These are phyloP conservation scores for Paraphaeosphaeria sporulosa DNA, from an alignment of 2,329 filamentous ascomycete genomes.

Conservation along the genomic window DNA sequence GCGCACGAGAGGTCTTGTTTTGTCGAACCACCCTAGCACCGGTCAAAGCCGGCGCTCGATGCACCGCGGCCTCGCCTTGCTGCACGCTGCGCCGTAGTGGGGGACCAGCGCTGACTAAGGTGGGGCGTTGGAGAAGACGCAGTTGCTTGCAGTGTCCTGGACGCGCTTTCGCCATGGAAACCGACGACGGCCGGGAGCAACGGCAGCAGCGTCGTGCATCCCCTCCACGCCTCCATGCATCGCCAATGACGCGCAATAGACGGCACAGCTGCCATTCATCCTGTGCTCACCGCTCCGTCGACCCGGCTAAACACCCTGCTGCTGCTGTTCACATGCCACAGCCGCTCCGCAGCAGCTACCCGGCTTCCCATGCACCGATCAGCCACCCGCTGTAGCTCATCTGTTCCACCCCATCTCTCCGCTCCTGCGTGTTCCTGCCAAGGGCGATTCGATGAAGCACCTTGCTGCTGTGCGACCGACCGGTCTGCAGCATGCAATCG, in stretches of 20 bases:
- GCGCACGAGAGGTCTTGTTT: not conserved
- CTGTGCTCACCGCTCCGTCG: not conserved
- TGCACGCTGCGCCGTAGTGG: not conserved
- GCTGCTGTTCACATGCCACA: conserved; percentile 22
- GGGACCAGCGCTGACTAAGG: conserved; percentile 1
- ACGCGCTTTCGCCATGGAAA: conserved; percentile 2
- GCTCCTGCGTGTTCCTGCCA: conserved; percentile 24
- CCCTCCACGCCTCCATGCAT: not conserved
- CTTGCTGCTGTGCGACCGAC: conserved; percentile 4
- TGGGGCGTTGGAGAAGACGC: not conserved
- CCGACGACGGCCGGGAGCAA: not conserved
- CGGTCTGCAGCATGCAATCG: not conserved
- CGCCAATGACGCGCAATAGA: not conserved
- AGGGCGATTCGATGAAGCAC: conserved; percentile 5
- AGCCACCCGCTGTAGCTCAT: conserved; percentile 20
- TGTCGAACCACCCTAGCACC: not conserved
- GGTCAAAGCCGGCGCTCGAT: not conserved
- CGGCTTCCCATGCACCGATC: conserved; percentile 24
- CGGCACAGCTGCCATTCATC: not conserved
- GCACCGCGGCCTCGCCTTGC: not conserved
- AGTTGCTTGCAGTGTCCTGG: not conserved
- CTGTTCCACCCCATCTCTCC: conserved; percentile 20
- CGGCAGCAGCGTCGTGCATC: not conserved
- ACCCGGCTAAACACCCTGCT: conserved; percentile 20
- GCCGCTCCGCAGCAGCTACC: conserved; percentile 12